These are phyloP conservation scores for Phaffomyces thermotolerans DNA, from an alignment of 805 yeast genomes.

Conservation along the genomic window DNA sequence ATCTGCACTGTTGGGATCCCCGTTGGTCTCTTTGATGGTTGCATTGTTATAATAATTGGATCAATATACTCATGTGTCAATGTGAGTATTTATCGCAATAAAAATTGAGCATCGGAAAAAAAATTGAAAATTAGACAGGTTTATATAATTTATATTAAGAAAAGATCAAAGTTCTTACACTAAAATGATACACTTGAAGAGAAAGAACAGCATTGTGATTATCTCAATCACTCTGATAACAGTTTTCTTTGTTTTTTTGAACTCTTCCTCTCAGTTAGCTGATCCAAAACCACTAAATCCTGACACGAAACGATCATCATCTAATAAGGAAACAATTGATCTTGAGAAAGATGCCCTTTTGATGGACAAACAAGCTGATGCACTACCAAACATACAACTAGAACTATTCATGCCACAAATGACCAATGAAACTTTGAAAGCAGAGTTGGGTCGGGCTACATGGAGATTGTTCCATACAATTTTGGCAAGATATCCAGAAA, in stretches of 20 bases:
- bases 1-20: slow-evolving; percentile 53
- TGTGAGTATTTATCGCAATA: too few relatives aligned
- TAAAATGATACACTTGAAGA: neutral
- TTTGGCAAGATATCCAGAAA: slow-evolving; percentile 84
- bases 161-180: neutral
- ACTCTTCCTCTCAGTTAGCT: slow-evolving; percentile 11
- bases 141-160: too few relatives aligned
- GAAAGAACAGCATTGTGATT: slow-evolving; percentile 3
- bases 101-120: too few relatives aligned
- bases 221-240: slow-evolving; percentile 10
- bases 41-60: neutral
- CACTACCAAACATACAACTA: neutral
- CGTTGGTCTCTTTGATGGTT: slow-evolving; percentile 1
- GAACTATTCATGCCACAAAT: slow-evolving; percentile 73
- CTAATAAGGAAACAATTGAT: neutral
- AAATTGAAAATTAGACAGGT: too few relatives aligned
- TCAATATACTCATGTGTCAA: too few relatives aligned
- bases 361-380: neutral
- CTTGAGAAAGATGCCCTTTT: neutral
- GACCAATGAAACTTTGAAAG: slow-evolving; percentile 77
- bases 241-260: slow-evolving; percentile 14
- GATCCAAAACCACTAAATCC: slow-evolving; percentile 24
- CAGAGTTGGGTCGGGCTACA: slow-evolving; percentile 83
- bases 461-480: slow-evolving; percentile 92
- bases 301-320: too few relatives aligned